A percentile compares a stretch with the other conserved stretches of the same genome.
These are phyloP conservation scores for Quercus robur DNA, from an alignment of 306 rosid species.

Conservation along the genomic window DNA sequence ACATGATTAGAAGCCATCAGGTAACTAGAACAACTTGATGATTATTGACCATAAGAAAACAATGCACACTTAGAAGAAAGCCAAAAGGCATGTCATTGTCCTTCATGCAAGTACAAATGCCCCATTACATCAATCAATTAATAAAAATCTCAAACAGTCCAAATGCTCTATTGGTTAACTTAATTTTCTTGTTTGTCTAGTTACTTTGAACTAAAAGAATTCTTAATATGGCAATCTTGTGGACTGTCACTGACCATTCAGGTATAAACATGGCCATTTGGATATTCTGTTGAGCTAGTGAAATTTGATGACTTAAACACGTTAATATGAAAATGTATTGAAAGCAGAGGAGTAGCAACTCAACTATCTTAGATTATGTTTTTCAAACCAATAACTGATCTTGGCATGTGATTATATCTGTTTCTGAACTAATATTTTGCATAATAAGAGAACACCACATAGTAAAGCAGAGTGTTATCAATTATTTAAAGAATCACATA, in stretches of 20 bases:
- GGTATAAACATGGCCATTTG: background rate
- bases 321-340: background rate
- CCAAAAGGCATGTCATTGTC: background rate
- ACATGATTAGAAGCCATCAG: background rate
- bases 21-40: background rate
- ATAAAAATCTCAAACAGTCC: background rate
- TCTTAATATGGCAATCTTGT: background rate
- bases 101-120: background rate
- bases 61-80: background rate
- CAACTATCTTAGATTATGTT: background rate
- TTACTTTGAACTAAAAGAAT: background rate
- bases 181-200: background rate
- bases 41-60: background rate
- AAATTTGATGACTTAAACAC: conserved; percentile 41
- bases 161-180: background rate
- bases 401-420: background rate
- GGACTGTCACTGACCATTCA: background rate
- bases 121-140: background rate
- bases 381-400: background rate
- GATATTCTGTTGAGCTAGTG: conserved; percentile 7
- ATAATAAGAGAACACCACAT: background rate
- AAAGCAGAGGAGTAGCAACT: background rate
- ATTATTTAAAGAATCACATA: background rate
- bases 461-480: background rate
- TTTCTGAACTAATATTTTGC: background rate